phyloP scores from a whole-genome alignment of 805 yeast genomes.

The Metschnikowia henanensis region DNA sequence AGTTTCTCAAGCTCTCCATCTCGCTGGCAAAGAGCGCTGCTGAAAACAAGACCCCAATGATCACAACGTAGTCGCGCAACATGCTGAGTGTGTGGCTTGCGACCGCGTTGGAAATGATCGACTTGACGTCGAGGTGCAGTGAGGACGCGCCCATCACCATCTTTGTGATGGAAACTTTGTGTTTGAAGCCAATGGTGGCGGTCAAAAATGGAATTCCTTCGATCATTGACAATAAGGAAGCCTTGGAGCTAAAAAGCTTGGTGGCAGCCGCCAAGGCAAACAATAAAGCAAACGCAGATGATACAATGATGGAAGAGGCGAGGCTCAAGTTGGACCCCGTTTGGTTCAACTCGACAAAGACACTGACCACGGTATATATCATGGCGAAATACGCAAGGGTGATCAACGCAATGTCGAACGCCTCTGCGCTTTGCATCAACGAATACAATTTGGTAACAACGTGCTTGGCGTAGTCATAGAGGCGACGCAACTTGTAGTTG shows the following conservation, averaged over 20 bases:
- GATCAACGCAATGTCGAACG: slow-evolving; percentile 79
- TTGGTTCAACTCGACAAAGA: slow-evolving; percentile 72
- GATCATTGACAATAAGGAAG: slow-evolving; percentile 72
- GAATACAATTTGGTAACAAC: slow-evolving; percentile 41
- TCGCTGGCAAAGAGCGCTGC: slow-evolving; percentile 64
- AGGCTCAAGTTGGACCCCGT: slow-evolving; percentile 89
- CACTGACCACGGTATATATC: slow-evolving; percentile 76
- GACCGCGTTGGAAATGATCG: slow-evolving; percentile 44
- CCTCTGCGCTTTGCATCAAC: slow-evolving; percentile 70
- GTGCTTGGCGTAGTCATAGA: slow-evolving; percentile 50
- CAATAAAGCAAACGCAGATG: slow-evolving; percentile 81
- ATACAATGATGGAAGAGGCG: slow-evolving; percentile 72
- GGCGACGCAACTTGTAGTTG: slow-evolving; percentile 53
- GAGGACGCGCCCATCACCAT: slow-evolving; percentile 48
- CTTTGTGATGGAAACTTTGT: slow-evolving; percentile 71
- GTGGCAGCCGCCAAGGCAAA: slow-evolving; percentile 67
- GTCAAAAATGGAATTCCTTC: slow-evolving; percentile 95
- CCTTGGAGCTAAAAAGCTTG: slow-evolving; percentile 53
- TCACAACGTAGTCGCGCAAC: slow-evolving; percentile 74
- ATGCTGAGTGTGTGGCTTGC: slow-evolving; percentile 48
- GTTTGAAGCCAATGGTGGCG: slow-evolving; percentile 88
- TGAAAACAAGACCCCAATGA: slow-evolving; percentile 67
- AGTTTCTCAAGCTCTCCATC: slow-evolving; percentile 74
- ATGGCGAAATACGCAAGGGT: slow-evolving; percentile 82
- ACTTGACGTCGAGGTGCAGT: slow-evolving; percentile 38